Percentiles rank a stretch among this genome's conserved stretches.
phyloP scores from a whole-genome alignment of 2,329 filamentous ascomycete species.

The Diaporthe nobilis region DNA sequence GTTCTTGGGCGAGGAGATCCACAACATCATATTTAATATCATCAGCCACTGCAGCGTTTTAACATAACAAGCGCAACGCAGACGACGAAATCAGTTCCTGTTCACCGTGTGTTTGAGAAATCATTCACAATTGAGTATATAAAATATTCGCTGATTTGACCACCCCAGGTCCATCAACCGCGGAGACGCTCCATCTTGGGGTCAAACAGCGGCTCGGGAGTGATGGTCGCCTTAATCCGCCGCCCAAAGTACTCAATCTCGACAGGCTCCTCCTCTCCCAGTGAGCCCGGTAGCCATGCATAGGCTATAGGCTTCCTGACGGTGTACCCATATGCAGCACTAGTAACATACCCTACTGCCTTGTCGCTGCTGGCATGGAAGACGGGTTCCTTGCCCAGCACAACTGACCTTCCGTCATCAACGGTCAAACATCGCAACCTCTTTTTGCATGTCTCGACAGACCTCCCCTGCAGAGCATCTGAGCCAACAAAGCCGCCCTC shows the following conservation, averaged over 20 bases:
- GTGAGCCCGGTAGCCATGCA: constrained; percentile 65
- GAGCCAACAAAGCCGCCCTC: constrained; percentile 64
- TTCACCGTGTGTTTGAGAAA: background rate
- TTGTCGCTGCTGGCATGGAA: constrained; percentile 58
- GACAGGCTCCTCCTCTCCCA: constrained; percentile 64
- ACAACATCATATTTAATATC: no score
- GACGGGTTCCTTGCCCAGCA: constrained; percentile 75
- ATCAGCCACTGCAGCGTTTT: no score
- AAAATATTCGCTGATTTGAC: background rate
- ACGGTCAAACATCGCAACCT: constrained; percentile 66
- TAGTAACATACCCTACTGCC: constrained; percentile 71
- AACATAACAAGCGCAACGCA: no score
- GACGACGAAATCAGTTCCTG: no score
- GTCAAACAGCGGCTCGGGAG: constrained; percentile 63
- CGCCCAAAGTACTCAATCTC: constrained; percentile 75
- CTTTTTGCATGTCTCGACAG: constrained; percentile 52
- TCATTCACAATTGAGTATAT: background rate
- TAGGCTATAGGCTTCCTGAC: constrained; percentile 72
- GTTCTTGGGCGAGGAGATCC: no score
- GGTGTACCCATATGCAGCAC: constrained; percentile 72
- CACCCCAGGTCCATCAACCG: background rate
- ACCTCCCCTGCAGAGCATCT: constrained; percentile 59
- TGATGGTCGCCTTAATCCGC: constrained; percentile 67
- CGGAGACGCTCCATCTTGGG: constrained; percentile 35
- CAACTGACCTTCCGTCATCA: constrained; percentile 68